phyloP scores from a whole-genome alignment of 257 asterid species.

The Gentiana macrophylla region DNA sequence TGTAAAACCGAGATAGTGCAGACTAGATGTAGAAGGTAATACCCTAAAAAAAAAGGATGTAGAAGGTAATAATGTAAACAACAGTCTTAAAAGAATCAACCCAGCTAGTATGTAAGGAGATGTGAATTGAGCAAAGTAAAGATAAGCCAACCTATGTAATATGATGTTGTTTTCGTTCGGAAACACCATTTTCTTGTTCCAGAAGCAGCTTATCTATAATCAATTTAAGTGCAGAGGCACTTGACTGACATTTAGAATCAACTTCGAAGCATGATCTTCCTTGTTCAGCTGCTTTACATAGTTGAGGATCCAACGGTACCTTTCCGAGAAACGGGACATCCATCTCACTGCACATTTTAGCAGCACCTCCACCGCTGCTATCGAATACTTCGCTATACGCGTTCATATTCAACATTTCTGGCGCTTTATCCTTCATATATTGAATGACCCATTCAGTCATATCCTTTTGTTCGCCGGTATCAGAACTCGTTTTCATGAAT shows the following conservation, averaged over 20 bases:
- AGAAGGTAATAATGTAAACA: too few species aligned
- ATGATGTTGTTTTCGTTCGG: too few species aligned
- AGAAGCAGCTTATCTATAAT: conserved; percentile 43
- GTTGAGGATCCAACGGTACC: conserved; percentile 82
- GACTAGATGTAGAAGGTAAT: too few species aligned
- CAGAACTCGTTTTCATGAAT: conserved; percentile 27
- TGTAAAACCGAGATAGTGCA: too few species aligned
- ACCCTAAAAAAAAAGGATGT: too few species aligned
- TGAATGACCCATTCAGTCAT: conserved; percentile 44
- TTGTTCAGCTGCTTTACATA: conserved; percentile 88
- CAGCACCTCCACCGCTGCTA: conserved; percentile 81
- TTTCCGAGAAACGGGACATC: conserved; percentile 77
- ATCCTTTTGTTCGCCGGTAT: conserved; percentile 50
- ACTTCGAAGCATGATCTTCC: conserved; percentile 69
- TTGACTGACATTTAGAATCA: conserved; percentile 39
- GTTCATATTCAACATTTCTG: conserved; percentile 45
- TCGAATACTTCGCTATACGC: conserved; percentile 73
- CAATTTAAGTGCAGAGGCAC: conserved; percentile 55
- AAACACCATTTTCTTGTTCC: too few species aligned
- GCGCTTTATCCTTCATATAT: conserved; percentile 52
- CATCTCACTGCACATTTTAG: conserved; percentile 75
- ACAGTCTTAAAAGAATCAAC: too few species aligned
- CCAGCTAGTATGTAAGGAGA: too few species aligned
- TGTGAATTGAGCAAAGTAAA: too few species aligned
- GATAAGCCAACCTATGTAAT: too few species aligned